Percentiles rank a stretch among this genome's conserved stretches.
phyloP scores from a whole-genome alignment of 768 basidiomycete species.

The Lentinus tigrinus region DNA sequence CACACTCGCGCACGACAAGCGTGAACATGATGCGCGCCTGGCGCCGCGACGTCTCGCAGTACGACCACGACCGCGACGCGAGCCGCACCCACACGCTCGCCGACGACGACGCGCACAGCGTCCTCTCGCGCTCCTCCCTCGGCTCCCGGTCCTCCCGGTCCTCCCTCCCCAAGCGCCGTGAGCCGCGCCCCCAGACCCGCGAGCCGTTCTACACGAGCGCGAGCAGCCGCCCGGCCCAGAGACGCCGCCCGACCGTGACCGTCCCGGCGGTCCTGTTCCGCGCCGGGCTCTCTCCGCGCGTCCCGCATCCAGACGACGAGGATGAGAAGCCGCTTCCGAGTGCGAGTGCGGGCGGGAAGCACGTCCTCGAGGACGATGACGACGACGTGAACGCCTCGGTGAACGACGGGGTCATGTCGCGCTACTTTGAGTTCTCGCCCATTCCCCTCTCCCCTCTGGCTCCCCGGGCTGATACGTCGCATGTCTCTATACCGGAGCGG shows the following conservation, averaged over 20 bases:
- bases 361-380: not conserved
- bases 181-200: conserved; percentile 16
- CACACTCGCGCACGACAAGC: conserved; percentile 15
- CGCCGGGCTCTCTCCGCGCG: not conserved
- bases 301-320: not conserved
- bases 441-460: conserved; percentile 16
- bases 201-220: conserved; percentile 15
- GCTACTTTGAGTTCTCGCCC: conserved; percentile 25
- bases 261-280: conserved; percentile 15
- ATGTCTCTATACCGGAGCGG: conserved; percentile 13
- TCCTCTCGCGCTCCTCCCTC: conserved; percentile 1
- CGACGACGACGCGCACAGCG: conserved; percentile 7
- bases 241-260: not conserved
- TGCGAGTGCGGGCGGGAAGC: not conserved
- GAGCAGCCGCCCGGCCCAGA: not conserved
- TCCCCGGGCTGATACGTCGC: not conserved
- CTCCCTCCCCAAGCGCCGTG: not conserved
- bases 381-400: conserved; percentile 16
- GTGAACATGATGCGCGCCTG: conserved; percentile 16
- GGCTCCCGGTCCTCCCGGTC: not conserved
- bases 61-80: not conserved
- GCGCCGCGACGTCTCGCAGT: conserved; percentile 7
- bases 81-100: not conserved
- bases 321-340: not conserved
- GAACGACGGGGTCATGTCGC: conserved; percentile 21